phyloP scores from a whole-genome alignment of 257 asterid genomes.

The Solanum bulbocastanum region DNA sequence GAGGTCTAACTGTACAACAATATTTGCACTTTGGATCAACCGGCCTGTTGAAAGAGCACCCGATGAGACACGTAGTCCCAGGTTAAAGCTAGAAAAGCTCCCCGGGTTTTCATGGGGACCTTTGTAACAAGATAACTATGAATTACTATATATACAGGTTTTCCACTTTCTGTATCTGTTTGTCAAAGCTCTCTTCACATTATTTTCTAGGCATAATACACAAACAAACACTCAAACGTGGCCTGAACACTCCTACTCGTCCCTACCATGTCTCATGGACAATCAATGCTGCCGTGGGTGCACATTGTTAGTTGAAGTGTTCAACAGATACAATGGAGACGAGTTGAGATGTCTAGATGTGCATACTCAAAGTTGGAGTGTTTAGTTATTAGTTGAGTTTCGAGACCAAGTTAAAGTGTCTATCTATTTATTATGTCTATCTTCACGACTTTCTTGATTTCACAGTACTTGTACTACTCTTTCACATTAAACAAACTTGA shows the following conservation, averaged over 20 bases:
- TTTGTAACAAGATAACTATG: not conserved
- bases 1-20: not conserved
- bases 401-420: not conserved
- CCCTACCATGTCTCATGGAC: not conserved
- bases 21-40: not conserved
- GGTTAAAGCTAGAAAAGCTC: constrained; percentile 1
- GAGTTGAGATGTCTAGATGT: not conserved
- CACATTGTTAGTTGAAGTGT: not conserved
- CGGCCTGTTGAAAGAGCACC: not conserved
- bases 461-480: not conserved
- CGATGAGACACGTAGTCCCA: not conserved
- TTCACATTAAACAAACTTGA: not conserved
- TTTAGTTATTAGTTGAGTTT: not conserved
- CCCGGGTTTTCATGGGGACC: not conserved
- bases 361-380: not conserved
- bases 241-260: not conserved
- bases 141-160: not conserved
- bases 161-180: not conserved
- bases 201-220: not conserved
- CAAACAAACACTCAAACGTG: not conserved
- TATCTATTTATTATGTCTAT: not conserved
- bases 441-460: not conserved
- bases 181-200: not conserved
- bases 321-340: not conserved
- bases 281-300: not conserved